A percentile compares a stretch with the other conserved stretches of the same genome.
These are phyloP conservation scores for Solanum virginianum DNA, from an alignment of 257 asterid species.

Conservation along the genomic window DNA sequence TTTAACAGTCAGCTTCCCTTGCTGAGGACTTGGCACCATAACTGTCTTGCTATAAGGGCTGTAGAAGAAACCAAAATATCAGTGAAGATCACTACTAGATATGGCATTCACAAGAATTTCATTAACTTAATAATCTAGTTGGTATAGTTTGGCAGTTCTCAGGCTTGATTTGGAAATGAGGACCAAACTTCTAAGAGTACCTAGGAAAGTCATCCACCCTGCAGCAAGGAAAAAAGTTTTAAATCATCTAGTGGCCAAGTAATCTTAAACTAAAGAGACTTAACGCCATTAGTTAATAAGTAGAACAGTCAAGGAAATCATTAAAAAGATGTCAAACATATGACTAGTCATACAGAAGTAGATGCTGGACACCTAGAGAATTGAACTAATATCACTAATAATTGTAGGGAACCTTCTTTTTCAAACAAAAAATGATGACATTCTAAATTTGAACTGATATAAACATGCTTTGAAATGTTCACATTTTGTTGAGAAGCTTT, in stretches of 20 bases:
- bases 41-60: slow-evolving; percentile 77
- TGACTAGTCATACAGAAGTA: not conserved
- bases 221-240: slow-evolving; percentile 19
- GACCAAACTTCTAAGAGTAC: slow-evolving; percentile 22
- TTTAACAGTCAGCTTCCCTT: slow-evolving; percentile 63
- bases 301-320: not conserved
- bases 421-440: not conserved
- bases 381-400: not conserved
- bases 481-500: not conserved
- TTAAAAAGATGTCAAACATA: not conserved
- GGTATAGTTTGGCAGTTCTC: not conserved
- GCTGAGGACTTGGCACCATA: slow-evolving; percentile 44
- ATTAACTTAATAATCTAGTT: not conserved
- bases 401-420: not conserved
- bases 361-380: not conserved
- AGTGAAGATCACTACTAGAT: not conserved
- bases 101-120: not conserved
- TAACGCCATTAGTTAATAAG: not conserved
- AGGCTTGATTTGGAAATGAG: not conserved
- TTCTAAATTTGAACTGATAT: not conserved
- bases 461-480: not conserved
- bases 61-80: slow-evolving; percentile 16
- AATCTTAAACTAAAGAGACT: not conserved
- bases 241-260: not conserved
- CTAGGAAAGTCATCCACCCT: slow-evolving; percentile 88